A percentile compares a stretch with the other conserved stretches of the same genome.
Conservation (phyloP, 495 filamentous ascomycete genomes). For the Daldinia grandis region DNA sequence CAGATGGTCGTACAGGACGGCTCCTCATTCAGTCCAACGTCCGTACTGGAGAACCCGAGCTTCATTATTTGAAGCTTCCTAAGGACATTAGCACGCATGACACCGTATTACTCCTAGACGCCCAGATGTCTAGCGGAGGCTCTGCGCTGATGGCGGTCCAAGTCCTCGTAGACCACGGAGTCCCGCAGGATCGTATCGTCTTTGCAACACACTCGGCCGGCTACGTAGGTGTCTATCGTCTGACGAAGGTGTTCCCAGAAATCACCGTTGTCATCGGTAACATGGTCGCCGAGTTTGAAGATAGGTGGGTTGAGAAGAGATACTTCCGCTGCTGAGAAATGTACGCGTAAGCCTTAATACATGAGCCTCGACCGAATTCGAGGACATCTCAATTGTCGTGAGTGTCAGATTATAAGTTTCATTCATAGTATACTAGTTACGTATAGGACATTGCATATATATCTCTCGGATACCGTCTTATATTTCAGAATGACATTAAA, state of each 20-base stretch:
- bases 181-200: slow-evolving; percentile 83
- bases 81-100: slow-evolving; percentile 73
- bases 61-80: slow-evolving; percentile 86
- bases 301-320: slow-evolving; percentile 82
- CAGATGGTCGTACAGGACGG: slow-evolving; percentile 88
- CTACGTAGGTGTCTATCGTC: slow-evolving; percentile 78
- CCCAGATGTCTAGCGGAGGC: slow-evolving; percentile 92
- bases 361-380: slow-evolving; percentile 3
- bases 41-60: slow-evolving; percentile 84
- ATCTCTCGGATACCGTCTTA: not conserved
- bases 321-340: slow-evolving; percentile 77
- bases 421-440: slow-evolving; percentile 3
- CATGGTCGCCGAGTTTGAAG: slow-evolving; percentile 77
- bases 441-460: slow-evolving; percentile 13
- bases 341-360: slow-evolving; percentile 25
- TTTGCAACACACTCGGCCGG: slow-evolving; percentile 89
- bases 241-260: slow-evolving; percentile 86
- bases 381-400: not conserved
- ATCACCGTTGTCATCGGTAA: slow-evolving; percentile 84
- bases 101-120: slow-evolving; percentile 85
- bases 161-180: slow-evolving; percentile 92
- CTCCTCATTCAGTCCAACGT: slow-evolving; percentile 90
- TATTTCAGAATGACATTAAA: slow-evolving; percentile 3
- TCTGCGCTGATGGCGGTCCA: slow-evolving; percentile 96
- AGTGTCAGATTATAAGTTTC: slow-evolving; percentile 1